Evolutionary conservation across 805 yeast species (phyloP), one percentile per base, ranked within the genome.

Genomic region (Sungouiozyma intestinalis): DNA sequence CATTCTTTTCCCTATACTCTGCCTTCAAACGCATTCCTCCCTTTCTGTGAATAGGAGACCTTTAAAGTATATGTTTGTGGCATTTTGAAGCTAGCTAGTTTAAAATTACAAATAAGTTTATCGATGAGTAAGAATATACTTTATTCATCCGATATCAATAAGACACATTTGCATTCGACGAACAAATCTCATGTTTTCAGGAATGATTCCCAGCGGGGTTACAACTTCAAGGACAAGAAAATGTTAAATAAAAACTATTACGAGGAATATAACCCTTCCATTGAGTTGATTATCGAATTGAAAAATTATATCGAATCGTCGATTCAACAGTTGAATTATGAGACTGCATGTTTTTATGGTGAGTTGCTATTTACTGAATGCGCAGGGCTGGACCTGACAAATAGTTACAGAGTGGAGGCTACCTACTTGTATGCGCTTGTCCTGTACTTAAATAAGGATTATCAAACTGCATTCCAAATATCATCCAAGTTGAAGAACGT

Each of bases 281-380:
- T 24, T 14, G 41, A 41, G 17, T 11, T 41, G 16, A 24, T 40
- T 3, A 16, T 31, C 11, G 8, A 48, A 14, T 35, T 56, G 24
- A 46, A 47, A 40, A 45, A 43, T 2, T 38, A 41, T 21, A 48
- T 56, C 3, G 54, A 49, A 31, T 49, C 48, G 17, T 50, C 57
- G 2, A 47, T 61, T 6, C 41, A 45, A 9, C 62, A 60, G 38
- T 37, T 55, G 35, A 61, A 61, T 38, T 48, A 48, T 36, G 58
- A 54, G 13, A 82, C 88, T 20, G 97, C 97, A 1, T 87, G 81
- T 54, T 85, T 92, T 63, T 79, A 90, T 3, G 77, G 87, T 15
- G 97, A 92, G 58, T 69, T 94, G 48, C 66, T 86, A 17, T 62
- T 82, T 29, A 85, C 95, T 2, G 73, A 76, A n/a, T 52, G 57